A percentile compares a stretch with the other conserved stretches of the same genome.
Evolutionary conservation across 1,139 yeast species (phyloP).

Genomic region (Sugiyamaella sp.): DNA sequence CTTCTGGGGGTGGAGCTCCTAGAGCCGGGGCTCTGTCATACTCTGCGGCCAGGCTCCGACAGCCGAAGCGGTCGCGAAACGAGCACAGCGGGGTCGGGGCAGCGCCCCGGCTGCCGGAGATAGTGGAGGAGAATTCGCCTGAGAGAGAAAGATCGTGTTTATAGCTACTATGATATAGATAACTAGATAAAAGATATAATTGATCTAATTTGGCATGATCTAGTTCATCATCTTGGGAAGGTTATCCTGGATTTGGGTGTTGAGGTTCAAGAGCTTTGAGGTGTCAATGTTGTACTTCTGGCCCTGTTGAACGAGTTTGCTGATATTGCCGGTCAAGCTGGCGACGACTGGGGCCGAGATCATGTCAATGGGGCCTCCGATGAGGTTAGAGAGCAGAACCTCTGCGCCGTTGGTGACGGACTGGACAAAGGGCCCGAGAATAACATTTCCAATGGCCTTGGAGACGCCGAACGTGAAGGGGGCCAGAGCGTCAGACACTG

Average conservation of each 20-base stretch:
- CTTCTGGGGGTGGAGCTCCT: background rate
- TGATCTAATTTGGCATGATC: too few relatives aligned
- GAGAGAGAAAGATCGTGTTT: too few relatives aligned
- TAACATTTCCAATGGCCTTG: constrained; percentile 31
- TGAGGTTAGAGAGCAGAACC: constrained; percentile 34
- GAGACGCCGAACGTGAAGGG: constrained; percentile 35
- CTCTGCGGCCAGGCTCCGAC: too few relatives aligned
- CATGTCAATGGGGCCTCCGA: constrained; percentile 29
- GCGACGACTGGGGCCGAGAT: constrained; percentile 20
- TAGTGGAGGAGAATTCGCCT: background rate
- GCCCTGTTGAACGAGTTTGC: constrained; percentile 24
- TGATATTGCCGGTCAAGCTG: constrained; percentile 20
- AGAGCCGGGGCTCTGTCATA: too few relatives aligned
- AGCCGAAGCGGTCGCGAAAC: background rate
- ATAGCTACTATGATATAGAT: too few relatives aligned
- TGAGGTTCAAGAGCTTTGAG: constrained; percentile 20
- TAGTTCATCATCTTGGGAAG: too few relatives aligned
- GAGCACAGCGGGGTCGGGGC: background rate
- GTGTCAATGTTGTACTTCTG: constrained; percentile 28
- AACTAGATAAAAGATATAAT: too few relatives aligned
- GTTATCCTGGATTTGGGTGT: background rate
- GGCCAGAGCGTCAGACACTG: constrained; percentile 32
- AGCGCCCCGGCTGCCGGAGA: background rate
- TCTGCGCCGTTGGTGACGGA: constrained; percentile 41
- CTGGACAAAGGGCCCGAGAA: constrained; percentile 41